A percentile compares a stretch with the other conserved stretches of the same genome.
These are phyloP conservation scores for Alternaria arbusti DNA, from an alignment of 2,329 filamentous ascomycete genomes.

Conservation along the genomic window DNA sequence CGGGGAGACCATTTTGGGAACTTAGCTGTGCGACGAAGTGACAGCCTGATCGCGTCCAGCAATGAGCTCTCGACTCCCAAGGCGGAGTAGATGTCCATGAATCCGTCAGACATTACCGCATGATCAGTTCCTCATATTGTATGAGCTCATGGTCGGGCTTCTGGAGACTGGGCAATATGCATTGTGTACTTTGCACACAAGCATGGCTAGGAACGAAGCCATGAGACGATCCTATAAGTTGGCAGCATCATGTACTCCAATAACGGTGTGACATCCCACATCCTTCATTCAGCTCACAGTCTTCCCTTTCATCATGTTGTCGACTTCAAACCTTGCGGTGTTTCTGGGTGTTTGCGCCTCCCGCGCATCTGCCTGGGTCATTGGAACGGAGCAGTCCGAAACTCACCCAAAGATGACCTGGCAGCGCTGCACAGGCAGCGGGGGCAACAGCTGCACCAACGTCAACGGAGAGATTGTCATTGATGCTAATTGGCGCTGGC, in stretches of 20 bases:
- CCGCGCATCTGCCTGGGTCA: slow-evolving; percentile 42
- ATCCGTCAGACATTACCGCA: slow-evolving; percentile 24
- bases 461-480: slow-evolving; percentile 48
- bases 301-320: slow-evolving; percentile 23
- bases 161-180: slow-evolving; percentile 17
- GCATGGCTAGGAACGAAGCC: not conserved
- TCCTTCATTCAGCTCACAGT: not conserved
- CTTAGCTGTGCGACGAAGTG: slow-evolving; percentile 11
- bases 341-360: slow-evolving; percentile 32
- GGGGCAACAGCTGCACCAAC: slow-evolving; percentile 48
- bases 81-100: slow-evolving; percentile 22
- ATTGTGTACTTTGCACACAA: not conserved
- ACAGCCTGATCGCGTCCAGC: slow-evolving; percentile 7
- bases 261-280: not conserved
- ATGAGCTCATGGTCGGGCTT: slow-evolving; percentile 11
- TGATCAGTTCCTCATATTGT: slow-evolving; percentile 17
- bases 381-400: slow-evolving; percentile 47
- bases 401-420: slow-evolving; percentile 51
- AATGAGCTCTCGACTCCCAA: slow-evolving; percentile 7
- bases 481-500: slow-evolving; percentile 60
- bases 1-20: slow-evolving; percentile 4
- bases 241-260: not conserved
- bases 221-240: not conserved
- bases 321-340: slow-evolving; percentile 25
- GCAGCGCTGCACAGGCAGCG: slow-evolving; percentile 50